Evolutionary conservation across 192 early-diverging fungal genomes (phyloP).

Genomic region (Coemansia sp.): DNA sequence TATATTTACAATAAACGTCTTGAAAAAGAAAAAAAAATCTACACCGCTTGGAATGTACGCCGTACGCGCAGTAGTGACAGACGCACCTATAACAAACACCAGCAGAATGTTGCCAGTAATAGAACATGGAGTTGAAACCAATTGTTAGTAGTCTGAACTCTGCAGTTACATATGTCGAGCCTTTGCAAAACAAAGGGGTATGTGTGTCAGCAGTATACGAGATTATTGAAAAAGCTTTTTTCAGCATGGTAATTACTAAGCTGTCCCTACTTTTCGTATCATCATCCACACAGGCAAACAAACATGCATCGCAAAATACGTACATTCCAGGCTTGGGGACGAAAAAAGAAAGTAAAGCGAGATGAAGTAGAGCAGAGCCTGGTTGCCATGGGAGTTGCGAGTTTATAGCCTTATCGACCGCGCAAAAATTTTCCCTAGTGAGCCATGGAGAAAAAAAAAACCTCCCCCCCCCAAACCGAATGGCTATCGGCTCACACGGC

Average conservation of each 20-base stretch:
- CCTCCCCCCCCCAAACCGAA: neutral
- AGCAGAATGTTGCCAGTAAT: neutral
- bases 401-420: neutral
- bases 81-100: conserved; percentile 1
- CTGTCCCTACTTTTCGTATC: conserved; percentile 49
- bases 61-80: conserved; percentile 5
- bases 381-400: neutral
- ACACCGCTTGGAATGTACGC: conserved; percentile 9
- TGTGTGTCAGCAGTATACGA: conserved; percentile 16
- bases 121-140: neutral
- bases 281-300: conserved; percentile 28
- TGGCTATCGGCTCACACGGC: conserved; percentile 1
- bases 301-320: conserved; percentile 9
- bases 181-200: neutral
- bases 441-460: neutral
- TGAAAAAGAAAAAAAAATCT: neutral
- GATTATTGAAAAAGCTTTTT: conserved; percentile 27
- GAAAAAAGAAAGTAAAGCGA: neutral
- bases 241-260: conserved; percentile 28
- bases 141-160: conserved; percentile 1
- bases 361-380: neutral
- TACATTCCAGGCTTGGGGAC: neutral
- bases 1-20: neutral
- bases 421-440: neutral
- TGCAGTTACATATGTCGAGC: neutral